Percentiles rank a stretch among this genome's conserved stretches.
phyloP scores from a whole-genome alignment of 2,329 filamentous ascomycete species.

The Botryotinia narcissicola region DNA sequence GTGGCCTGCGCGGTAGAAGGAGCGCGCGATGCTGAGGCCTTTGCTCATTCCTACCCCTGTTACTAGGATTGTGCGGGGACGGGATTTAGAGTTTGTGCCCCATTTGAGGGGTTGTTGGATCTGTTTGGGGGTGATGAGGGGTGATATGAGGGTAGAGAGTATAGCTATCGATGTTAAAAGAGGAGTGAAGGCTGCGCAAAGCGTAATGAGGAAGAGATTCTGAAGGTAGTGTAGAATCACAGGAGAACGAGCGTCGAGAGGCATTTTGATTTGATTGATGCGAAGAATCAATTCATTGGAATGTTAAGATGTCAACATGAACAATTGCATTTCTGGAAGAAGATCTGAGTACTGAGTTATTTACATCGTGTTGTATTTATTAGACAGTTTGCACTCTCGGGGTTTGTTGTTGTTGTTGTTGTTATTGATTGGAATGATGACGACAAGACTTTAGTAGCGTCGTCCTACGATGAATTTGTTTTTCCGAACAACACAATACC shows the following conservation, averaged over 20 bases:
- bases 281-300: not conserved
- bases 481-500: not conserved
- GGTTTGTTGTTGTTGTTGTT: not conserved
- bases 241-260: constrained; percentile 24
- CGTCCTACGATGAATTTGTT: not conserved
- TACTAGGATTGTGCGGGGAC: constrained; percentile 56
- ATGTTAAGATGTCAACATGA: not conserved
- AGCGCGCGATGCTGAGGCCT: constrained; percentile 63
- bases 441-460: constrained; percentile 1
- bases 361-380: not conserved
- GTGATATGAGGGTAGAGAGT: constrained; percentile 23
- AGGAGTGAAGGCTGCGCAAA: constrained; percentile 28
- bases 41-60: constrained; percentile 73
- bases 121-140: constrained; percentile 23
- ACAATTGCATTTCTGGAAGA: not conserved
- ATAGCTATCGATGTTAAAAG: constrained; percentile 29
- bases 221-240: constrained; percentile 44
- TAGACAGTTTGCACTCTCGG: not conserved
- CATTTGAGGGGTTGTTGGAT: constrained; percentile 27
- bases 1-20: constrained; percentile 63
- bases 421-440: not conserved
- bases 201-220: constrained; percentile 46
- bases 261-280: constrained; percentile 9
- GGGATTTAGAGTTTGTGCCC: constrained; percentile 22
- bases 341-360: not conserved